Conservation (phyloP, 345 rosid species). For the Camelina laxa region DNA sequence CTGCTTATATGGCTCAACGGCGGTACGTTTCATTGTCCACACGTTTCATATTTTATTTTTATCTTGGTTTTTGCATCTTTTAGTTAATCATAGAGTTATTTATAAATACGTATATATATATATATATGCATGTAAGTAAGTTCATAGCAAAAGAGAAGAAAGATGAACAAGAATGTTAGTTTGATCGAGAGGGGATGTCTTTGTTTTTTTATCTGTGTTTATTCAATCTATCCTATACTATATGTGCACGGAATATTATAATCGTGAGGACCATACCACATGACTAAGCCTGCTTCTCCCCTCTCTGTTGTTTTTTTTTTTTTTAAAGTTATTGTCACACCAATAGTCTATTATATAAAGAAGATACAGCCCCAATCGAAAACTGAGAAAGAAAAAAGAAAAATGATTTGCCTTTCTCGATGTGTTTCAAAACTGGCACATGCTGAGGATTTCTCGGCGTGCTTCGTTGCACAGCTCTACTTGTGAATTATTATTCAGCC, state of each 20-base stretch:
- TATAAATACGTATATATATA: not conserved
- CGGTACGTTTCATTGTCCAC: slow-evolving; percentile 49
- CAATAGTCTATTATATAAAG: not conserved
- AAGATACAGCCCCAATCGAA: not conserved
- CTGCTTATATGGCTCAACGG: slow-evolving; percentile 97
- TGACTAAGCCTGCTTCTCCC: slow-evolving; percentile 17
- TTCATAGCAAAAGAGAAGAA: not conserved
- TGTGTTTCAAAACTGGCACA: slow-evolving; percentile 28
- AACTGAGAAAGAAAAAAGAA: not conserved
- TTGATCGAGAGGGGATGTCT: slow-evolving; percentile 26
- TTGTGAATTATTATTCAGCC: slow-evolving; percentile 24
- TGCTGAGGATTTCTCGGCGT: slow-evolving; percentile 39
- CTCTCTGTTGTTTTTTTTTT: not conserved
- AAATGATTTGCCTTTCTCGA: slow-evolving; percentile 25
- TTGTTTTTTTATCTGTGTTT: not conserved
- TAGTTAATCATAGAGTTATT: not conserved
- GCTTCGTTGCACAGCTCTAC: slow-evolving; percentile 37
- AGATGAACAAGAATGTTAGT: slow-evolving; percentile 33
- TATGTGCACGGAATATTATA: not conserved
- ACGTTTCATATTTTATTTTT: not conserved
- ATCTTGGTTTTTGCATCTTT: not conserved
- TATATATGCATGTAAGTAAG: not conserved
- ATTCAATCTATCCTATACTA: not conserved
- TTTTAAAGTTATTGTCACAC: slow-evolving; percentile 1
- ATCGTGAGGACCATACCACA: slow-evolving; percentile 21